Evolutionary conservation across 2,329 filamentous ascomycete species (phyloP).

Genomic region (Penicillium aurantiogriseum): DNA sequence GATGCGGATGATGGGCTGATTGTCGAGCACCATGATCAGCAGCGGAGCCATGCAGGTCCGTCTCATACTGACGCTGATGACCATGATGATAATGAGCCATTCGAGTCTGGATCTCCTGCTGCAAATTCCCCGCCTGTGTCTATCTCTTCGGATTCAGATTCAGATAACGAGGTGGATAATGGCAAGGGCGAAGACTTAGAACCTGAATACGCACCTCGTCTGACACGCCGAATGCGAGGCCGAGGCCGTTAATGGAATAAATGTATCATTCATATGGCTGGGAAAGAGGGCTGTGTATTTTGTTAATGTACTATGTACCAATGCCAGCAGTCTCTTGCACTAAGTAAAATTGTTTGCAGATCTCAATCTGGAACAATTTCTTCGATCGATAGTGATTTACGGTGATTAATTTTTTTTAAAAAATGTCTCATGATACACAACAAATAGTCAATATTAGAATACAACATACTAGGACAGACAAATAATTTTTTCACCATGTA

Average conservation of each 20-base stretch:
- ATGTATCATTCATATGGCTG: background rate
- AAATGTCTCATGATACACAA: too few relatives aligned
- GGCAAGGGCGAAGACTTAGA: slow-evolving; percentile 12
- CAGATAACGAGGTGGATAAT: slow-evolving; percentile 10
- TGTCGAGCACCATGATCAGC: slow-evolving; percentile 27
- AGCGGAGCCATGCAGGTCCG: background rate
- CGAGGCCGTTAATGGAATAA: slow-evolving; percentile 11
- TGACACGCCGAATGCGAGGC: slow-evolving; percentile 25
- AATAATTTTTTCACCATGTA: too few relatives aligned
- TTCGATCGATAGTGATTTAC: background rate
- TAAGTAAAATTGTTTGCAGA: background rate
- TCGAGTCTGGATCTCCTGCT: background rate
- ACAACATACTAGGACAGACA: too few relatives aligned
- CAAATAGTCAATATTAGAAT: too few relatives aligned
- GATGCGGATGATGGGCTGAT: slow-evolving; percentile 30
- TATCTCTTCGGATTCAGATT: slow-evolving; percentile 10
- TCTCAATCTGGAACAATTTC: background rate
- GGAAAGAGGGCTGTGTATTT: background rate
- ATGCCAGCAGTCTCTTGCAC: background rate
- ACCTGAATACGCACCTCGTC: slow-evolving; percentile 21
- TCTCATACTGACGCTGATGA: background rate
- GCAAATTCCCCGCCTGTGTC: slow-evolving; percentile 8
- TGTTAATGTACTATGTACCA: background rate
- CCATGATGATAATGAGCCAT: slow-evolving; percentile 8
- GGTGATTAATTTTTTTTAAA: too few relatives aligned